A percentile compares a stretch with the other conserved stretches of the same genome.
Evolutionary conservation across 2,329 filamentous ascomycete genomes (phyloP).

Genomic region (Didymella pinodella): DNA sequence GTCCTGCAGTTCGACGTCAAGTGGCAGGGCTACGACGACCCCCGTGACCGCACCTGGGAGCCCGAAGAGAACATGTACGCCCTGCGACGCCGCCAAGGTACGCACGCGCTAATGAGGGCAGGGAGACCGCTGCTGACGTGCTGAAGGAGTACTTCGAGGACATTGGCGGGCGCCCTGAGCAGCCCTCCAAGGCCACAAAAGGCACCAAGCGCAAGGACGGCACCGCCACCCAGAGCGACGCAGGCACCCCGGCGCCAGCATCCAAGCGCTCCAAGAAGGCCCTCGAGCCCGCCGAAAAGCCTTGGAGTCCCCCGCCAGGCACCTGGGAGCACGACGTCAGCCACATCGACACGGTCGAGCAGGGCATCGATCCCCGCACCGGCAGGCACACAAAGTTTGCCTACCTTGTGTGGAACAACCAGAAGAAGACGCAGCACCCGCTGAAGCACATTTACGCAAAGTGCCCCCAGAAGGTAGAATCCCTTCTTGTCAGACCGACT

Average conservation of each 20-base stretch:
- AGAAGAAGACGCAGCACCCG: conserved; percentile 76
- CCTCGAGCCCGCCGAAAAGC: conserved; percentile 49
- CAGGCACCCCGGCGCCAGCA: conserved; percentile 33
- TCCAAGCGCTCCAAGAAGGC: conserved; percentile 45
- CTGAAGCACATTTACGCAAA: conserved; percentile 74
- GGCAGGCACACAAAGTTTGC: conserved; percentile 66
- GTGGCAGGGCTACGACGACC: conserved; percentile 79
- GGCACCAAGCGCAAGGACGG: conserved; percentile 62
- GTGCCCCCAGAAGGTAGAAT: conserved; percentile 74
- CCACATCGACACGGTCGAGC: conserved; percentile 75
- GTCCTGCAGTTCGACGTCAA: conserved; percentile 71
- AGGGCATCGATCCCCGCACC: conserved; percentile 55
- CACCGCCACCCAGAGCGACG: conserved; percentile 37
- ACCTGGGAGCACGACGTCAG: conserved; percentile 79
- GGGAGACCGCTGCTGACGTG: conserved; percentile 57
- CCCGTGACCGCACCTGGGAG: conserved; percentile 79
- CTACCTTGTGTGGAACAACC: conserved; percentile 77
- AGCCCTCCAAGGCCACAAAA: conserved; percentile 63
- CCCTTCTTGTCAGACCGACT: too few relatives aligned
- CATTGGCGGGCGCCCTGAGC: conserved; percentile 69
- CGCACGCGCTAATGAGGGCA: conserved; percentile 19
- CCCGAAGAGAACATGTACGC: conserved; percentile 74
- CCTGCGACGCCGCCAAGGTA: neutral
- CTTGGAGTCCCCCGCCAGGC: conserved; percentile 73
- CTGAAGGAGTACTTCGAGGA: conserved; percentile 69